These are phyloP conservation scores for Capronia epimyces DNA, from an alignment of 2,329 filamentous ascomycete species.

Conservation along the genomic window DNA sequence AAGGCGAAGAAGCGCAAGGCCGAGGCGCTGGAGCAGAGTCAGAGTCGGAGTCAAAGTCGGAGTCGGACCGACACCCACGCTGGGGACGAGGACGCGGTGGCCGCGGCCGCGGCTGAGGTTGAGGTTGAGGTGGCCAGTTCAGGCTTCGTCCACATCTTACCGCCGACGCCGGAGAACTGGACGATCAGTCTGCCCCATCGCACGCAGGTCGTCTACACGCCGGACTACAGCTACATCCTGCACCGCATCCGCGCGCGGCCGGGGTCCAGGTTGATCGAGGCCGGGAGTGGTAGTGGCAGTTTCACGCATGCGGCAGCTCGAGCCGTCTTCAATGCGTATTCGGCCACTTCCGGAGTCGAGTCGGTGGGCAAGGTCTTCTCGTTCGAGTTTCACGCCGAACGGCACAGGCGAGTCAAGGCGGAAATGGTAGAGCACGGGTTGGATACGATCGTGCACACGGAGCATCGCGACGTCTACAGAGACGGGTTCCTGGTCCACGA, in stretches of 20 bases:
- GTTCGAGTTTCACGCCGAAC: conserved; percentile 47
- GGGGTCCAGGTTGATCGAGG: conserved; percentile 45
- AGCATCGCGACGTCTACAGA: conserved; percentile 47
- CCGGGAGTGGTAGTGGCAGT: conserved; percentile 49
- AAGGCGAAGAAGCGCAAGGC: conserved; percentile 46
- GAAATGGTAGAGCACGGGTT: conserved; percentile 44
- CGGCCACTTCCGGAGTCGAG: conserved; percentile 14
- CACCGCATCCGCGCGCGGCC: conserved; percentile 45
- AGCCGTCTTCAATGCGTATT: conserved; percentile 44
- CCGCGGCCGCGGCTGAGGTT: too few species aligned
- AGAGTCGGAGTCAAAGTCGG: too few species aligned
- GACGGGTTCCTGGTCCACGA: conserved; percentile 42
- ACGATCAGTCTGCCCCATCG: conserved; percentile 48
- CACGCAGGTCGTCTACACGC: conserved; percentile 50
- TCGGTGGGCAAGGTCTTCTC: conserved; percentile 45
- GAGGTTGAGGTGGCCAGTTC: conserved; percentile 38
- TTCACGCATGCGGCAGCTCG: conserved; percentile 49
- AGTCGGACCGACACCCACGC: conserved; percentile 23
- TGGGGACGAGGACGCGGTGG: conserved; percentile 26
- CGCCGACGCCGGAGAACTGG: conserved; percentile 48
- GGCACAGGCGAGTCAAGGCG: conserved; percentile 38
- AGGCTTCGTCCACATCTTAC: conserved; percentile 46
- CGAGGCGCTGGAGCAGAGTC: conserved; percentile 35
- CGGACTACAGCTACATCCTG: conserved; percentile 50
- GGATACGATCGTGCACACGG: conserved; percentile 41